Evolutionary conservation across 148 eudicot genomes (phyloP).

Genomic region (Tetragonia tetragonoides): DNA sequence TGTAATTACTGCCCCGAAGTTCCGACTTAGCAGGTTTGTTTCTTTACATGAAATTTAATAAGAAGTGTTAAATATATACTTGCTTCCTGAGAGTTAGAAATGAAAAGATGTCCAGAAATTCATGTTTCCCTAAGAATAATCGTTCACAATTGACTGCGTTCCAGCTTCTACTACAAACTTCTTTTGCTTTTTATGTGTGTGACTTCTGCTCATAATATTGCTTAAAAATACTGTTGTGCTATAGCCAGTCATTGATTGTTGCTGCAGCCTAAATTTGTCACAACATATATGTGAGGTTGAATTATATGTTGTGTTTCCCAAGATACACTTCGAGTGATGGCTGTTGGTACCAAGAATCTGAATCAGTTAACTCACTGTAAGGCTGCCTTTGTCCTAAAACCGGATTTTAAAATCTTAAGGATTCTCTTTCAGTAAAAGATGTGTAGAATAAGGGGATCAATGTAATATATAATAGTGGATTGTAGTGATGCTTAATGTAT

Average conservation of each 20-base stretch:
- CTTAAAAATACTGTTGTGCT: background rate
- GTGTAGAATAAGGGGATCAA: background rate
- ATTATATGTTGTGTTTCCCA: background rate
- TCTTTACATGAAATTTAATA: conserved; percentile 1
- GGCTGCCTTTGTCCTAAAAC: background rate
- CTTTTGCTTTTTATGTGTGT: background rate
- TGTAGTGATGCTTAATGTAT: background rate
- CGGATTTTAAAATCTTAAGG: background rate
- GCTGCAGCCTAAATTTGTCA: background rate
- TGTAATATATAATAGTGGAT: background rate
- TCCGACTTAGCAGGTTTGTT: conserved; percentile 27
- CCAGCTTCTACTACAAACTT: background rate
- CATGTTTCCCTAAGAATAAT: background rate
- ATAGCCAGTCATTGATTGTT: background rate
- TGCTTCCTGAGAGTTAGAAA: background rate
- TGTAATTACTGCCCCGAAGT: conserved; percentile 1
- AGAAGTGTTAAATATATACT: background rate
- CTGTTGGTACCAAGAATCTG: background rate
- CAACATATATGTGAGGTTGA: background rate
- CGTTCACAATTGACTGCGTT: background rate
- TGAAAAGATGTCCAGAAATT: background rate
- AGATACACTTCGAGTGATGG: background rate
- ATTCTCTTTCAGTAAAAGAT: background rate
- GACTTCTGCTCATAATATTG: background rate
- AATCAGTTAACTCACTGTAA: background rate